phyloP scores from a whole-genome alignment of 768 basidiomycete species.

The Tulasnella sp. region DNA sequence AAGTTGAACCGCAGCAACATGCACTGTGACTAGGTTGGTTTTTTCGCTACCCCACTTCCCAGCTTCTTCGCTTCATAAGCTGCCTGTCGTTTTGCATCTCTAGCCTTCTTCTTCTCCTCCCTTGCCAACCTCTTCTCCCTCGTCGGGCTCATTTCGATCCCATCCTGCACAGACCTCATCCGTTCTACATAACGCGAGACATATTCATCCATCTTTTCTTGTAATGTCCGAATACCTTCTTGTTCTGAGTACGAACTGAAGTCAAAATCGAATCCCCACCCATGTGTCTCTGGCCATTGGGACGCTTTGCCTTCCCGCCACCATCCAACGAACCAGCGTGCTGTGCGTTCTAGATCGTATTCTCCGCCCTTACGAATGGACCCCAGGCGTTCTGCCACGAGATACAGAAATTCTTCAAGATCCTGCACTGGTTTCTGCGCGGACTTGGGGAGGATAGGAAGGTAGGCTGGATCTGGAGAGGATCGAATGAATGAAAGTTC shows the following conservation, averaged over 20 bases:
- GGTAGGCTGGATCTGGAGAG: slow-evolving; percentile 32
- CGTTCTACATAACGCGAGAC: slow-evolving; percentile 6
- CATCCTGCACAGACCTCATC: slow-evolving; percentile 10
- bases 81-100: slow-evolving; percentile 8
- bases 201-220: neutral
- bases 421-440: slow-evolving; percentile 38
- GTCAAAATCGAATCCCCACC: slow-evolving; percentile 16
- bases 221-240: neutral
- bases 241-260: slow-evolving; percentile 1
- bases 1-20: too few relatives aligned
- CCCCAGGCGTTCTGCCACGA: slow-evolving; percentile 62
- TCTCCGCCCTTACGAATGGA: slow-evolving; percentile 70
- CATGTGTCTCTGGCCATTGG: slow-evolving; percentile 2
- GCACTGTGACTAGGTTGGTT: too few relatives aligned
- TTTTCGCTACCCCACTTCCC: too few relatives aligned
- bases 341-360: slow-evolving; percentile 56
- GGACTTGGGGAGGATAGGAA: slow-evolving; percentile 43
- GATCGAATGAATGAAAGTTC: slow-evolving; percentile 21
- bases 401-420: slow-evolving; percentile 49
- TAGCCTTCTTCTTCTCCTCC: slow-evolving; percentile 15
- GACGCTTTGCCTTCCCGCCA: slow-evolving; percentile 45
- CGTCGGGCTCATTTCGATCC: slow-evolving; percentile 13
- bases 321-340: slow-evolving; percentile 70
- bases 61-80: too few relatives aligned
- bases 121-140: slow-evolving; percentile 13